Evolutionary conservation across 2,329 filamentous ascomycete genomes (phyloP).

Genomic region (Ustulina deusta): DNA sequence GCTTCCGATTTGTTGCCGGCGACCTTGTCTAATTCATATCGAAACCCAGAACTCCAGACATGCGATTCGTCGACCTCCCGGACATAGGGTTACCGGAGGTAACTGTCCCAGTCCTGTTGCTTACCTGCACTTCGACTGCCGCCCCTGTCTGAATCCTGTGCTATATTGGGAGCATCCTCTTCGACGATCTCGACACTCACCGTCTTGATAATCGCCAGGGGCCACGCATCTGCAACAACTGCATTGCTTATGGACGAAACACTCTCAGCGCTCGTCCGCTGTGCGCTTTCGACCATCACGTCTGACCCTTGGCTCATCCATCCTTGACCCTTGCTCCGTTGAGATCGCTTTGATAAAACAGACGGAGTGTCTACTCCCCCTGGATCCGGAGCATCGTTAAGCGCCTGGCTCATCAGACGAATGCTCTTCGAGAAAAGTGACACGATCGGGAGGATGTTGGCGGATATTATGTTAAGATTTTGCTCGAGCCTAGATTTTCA

Average conservation of each 20-base stretch:
- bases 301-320: slow-evolving; percentile 44
- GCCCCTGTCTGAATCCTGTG: slow-evolving; percentile 33
- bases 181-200: slow-evolving; percentile 54
- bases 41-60: neutral
- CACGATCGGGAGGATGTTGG: slow-evolving; percentile 54
- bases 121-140: slow-evolving; percentile 25
- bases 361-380: slow-evolving; percentile 40
- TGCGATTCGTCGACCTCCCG: neutral
- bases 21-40: neutral
- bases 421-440: slow-evolving; percentile 47
- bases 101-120: slow-evolving; percentile 40
- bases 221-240: slow-evolving; percentile 48
- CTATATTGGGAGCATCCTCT: slow-evolving; percentile 49
- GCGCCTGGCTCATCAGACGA: slow-evolving; percentile 40
- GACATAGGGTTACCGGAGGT: slow-evolving; percentile 19
- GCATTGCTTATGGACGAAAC: slow-evolving; percentile 28
- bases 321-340: slow-evolving; percentile 34
- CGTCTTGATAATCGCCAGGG: slow-evolving; percentile 55
- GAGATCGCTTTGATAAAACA: slow-evolving; percentile 39
- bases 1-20: slow-evolving; percentile 27
- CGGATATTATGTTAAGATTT: slow-evolving; percentile 54
- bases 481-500: slow-evolving; percentile 49
- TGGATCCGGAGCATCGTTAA: slow-evolving; percentile 37
- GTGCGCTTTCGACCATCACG: slow-evolving; percentile 47
- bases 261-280: slow-evolving; percentile 40